phyloP scores from a whole-genome alignment of 2,329 filamentous ascomycete species.

The Xylariales sp. region DNA sequence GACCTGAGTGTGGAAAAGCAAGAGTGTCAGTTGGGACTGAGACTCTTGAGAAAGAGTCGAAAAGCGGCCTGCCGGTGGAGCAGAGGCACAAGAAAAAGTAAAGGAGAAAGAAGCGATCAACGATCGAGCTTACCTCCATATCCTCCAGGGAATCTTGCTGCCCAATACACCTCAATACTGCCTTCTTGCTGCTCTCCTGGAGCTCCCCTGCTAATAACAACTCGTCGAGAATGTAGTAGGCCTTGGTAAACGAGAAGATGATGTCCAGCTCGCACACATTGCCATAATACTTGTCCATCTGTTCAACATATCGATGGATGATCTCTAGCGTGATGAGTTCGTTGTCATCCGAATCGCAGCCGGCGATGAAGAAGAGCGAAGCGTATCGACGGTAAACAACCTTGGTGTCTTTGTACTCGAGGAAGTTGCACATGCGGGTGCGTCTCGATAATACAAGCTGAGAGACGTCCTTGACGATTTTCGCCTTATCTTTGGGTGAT shows the following conservation, averaged over 20 bases:
- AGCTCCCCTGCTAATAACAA: conserved; percentile 91
- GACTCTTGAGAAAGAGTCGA: conserved; percentile 12
- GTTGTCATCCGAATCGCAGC: conserved; percentile 95
- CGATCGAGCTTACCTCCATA: conserved; percentile 85
- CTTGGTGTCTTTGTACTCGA: conserved; percentile 99
- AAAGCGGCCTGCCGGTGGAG: background rate
- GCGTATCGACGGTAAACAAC: conserved; percentile 98
- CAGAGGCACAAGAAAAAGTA: conserved; percentile 2
- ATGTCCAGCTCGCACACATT: conserved; percentile 99
- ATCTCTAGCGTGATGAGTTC: conserved; percentile 97
- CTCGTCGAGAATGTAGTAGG: conserved; percentile 98
- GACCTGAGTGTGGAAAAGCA: conserved; percentile 53
- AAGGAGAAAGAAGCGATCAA: conserved; percentile 4
- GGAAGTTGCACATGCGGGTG: conserved; percentile 99
- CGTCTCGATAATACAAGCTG: conserved; percentile 93
- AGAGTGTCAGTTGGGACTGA: conserved; percentile 6
- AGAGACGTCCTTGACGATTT: conserved; percentile 99
- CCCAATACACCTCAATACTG: conserved; percentile 89
- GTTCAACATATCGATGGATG: conserved; percentile 98
- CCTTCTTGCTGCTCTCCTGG: conserved; percentile 99
- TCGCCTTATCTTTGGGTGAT: conserved; percentile 96
- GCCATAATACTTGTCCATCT: conserved; percentile 99
- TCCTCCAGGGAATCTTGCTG: conserved; percentile 98
- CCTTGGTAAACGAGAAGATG: conserved; percentile 99
- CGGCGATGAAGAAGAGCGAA: conserved; percentile 98